Percentiles rank a stretch among this genome's conserved stretches.
These are phyloP conservation scores for Mycosarcoma maydis DNA, from an alignment of 1,284 basidiomycete genomes.

Conservation along the genomic window DNA sequence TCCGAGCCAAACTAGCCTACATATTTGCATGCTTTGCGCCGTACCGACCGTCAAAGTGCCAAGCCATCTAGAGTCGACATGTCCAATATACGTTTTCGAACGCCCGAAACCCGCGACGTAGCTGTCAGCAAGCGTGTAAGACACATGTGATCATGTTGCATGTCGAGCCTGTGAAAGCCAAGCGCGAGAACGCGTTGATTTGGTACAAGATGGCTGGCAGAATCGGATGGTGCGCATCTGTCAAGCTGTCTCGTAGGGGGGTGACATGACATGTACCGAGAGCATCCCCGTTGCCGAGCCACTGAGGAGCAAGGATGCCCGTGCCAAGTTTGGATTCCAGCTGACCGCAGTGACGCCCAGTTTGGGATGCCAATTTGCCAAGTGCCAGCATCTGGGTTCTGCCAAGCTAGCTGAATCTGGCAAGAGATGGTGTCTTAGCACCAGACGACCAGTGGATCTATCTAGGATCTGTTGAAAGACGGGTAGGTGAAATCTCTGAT, in stretches of 20 bases:
- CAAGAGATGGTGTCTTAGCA: constrained; percentile 5
- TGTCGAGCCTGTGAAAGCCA: no score
- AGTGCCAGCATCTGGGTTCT: constrained; percentile 15
- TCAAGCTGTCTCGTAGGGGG: constrained; percentile 27
- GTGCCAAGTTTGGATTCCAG: constrained; percentile 35
- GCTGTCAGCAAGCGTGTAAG: no score
- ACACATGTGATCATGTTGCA: no score
- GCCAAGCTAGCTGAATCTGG: constrained; percentile 12
- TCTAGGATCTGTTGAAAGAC: constrained; percentile 23
- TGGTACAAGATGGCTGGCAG: no score
- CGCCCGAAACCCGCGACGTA: no score
- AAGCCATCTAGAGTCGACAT: no score
- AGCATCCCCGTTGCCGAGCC: constrained; percentile 24
- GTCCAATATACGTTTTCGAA: no score
- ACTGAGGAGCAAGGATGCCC: constrained; percentile 15
- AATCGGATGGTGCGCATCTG: no score
- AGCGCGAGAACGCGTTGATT: no score
- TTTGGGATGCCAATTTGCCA: constrained; percentile 16
- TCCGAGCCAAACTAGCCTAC: no score
- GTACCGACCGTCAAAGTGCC: no score
- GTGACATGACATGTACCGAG: constrained; percentile 24
- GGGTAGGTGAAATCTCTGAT: constrained; percentile 9
- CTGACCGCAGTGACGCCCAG: constrained; percentile 21
- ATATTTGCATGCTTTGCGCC: no score
- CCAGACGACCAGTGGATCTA: constrained; percentile 13